A percentile compares a stretch with the other conserved stretches of the same genome.
Conservation (phyloP, 208 protist species). For the Crithidia bombi region DNA sequence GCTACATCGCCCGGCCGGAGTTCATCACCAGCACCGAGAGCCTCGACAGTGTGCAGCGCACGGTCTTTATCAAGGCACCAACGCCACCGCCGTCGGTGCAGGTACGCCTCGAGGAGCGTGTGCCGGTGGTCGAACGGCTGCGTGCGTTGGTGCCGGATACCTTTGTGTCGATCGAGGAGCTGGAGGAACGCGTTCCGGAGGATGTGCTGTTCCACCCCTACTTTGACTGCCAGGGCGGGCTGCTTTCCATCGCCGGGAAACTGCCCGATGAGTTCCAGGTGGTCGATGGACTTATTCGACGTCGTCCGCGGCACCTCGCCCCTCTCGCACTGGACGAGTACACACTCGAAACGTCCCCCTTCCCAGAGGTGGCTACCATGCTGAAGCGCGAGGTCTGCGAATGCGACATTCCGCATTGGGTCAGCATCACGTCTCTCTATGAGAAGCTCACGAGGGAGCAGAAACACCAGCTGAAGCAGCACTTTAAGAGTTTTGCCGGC, state of each 20-base stretch:
- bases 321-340: slow-evolving; percentile 79
- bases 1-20: slow-evolving; percentile 79
- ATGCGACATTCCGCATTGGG: slow-evolving; percentile 79
- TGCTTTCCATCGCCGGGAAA: slow-evolving; percentile 79
- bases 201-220: slow-evolving; percentile 89
- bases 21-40: slow-evolving; percentile 69
- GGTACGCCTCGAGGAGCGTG: slow-evolving; percentile 80
- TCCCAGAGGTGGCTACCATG: slow-evolving; percentile 69
- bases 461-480: slow-evolving; percentile 61
- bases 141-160: slow-evolving; percentile 62
- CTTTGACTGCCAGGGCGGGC: slow-evolving; percentile 91
- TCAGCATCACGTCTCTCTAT: slow-evolving; percentile 81
- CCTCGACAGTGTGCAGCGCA: slow-evolving; percentile 48
- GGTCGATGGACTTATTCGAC: slow-evolving; percentile 67
- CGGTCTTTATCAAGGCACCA: slow-evolving; percentile 54
- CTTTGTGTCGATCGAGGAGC: slow-evolving; percentile 63
- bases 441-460: slow-evolving; percentile 75
- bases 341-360: slow-evolving; percentile 65
- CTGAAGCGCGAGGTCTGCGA: slow-evolving; percentile 66
- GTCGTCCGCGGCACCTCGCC: slow-evolving; percentile 70
- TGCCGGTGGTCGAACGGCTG: slow-evolving; percentile 84
- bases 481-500: slow-evolving; percentile 79
- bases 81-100: slow-evolving; percentile 73
- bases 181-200: slow-evolving; percentile 83
- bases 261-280: slow-evolving; percentile 88